phyloP scores from a whole-genome alignment of 257 asterid genomes.

The Solanum stenotomum region DNA sequence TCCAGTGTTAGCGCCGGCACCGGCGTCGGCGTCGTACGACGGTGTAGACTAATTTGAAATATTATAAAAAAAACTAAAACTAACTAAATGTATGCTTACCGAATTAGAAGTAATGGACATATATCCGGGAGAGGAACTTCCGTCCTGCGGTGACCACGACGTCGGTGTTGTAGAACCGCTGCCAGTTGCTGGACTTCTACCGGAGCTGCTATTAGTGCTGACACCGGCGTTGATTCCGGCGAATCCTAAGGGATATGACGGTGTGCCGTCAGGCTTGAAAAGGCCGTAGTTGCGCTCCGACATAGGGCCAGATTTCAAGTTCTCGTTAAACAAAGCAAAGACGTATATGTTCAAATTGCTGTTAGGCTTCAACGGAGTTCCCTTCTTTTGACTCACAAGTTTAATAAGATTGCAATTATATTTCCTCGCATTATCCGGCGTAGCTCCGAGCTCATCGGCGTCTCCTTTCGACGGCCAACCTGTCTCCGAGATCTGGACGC shows the following conservation, averaged over 20 bases:
- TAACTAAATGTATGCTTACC: constrained; percentile 21
- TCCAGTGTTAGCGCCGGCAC: background rate
- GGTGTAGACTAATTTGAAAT: background rate
- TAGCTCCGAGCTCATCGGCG: constrained; percentile 71
- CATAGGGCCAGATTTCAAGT: constrained; percentile 80
- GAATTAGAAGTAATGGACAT: constrained; percentile 48
- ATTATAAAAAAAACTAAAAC: background rate
- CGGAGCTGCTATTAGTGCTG: background rate
- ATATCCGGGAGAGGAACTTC: constrained; percentile 22
- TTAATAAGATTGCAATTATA: constrained; percentile 60
- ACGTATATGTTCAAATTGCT: constrained; percentile 48
- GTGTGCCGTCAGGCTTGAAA: constrained; percentile 78
- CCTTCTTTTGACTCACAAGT: constrained; percentile 46
- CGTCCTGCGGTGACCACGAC: constrained; percentile 18
- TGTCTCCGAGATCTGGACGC: constrained; percentile 78
- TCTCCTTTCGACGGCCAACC: constrained; percentile 97
- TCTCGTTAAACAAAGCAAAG: constrained; percentile 80
- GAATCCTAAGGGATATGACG: constrained; percentile 13
- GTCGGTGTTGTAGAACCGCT: background rate
- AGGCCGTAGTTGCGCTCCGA: constrained; percentile 85
- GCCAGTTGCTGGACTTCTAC: background rate
- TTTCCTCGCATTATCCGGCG: constrained; percentile 61
- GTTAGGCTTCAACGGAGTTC: constrained; percentile 74
- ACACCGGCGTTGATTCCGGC: background rate
- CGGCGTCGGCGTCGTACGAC: background rate